Conservation (phyloP, 805 yeast species). For the Spathaspora girioi region DNA sequence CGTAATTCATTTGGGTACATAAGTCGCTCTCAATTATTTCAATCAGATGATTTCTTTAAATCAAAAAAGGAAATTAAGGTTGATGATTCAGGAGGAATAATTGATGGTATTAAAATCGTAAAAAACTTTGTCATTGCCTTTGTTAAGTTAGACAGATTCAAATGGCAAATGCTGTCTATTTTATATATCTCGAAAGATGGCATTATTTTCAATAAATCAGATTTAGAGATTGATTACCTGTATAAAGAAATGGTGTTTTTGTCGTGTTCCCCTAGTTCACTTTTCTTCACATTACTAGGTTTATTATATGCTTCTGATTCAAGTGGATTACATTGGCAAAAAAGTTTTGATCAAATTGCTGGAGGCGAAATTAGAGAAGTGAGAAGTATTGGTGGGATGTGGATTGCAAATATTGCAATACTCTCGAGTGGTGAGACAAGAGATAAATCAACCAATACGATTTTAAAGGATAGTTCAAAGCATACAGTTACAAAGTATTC, state of each 20-base stretch:
- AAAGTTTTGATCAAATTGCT: constrained; percentile 39
- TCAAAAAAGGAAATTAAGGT: constrained; percentile 23
- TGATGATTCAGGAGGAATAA: constrained; percentile 23
- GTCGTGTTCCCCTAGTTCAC: constrained; percentile 33
- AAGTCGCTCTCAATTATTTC: constrained; percentile 30
- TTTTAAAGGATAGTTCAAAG: constrained; percentile 16
- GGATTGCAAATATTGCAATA: constrained; percentile 44
- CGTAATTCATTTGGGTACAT: constrained; percentile 41
- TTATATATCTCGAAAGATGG: constrained; percentile 49
- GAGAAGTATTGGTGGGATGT: constrained; percentile 57
- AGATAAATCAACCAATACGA: constrained; percentile 20
- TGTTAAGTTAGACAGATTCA: constrained; percentile 42
- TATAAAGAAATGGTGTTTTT: constrained; percentile 36
- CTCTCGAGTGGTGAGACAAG: constrained; percentile 24
- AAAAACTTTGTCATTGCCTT: constrained; percentile 39
- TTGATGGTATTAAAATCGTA: constrained; percentile 34
- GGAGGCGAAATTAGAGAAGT: constrained; percentile 44
- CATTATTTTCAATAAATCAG: constrained; percentile 32
- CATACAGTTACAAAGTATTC: constrained; percentile 36
- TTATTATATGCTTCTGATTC: constrained; percentile 50
- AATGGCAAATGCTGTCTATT: constrained; percentile 29
- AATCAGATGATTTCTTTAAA: constrained; percentile 44
- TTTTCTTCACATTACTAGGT: constrained; percentile 25
- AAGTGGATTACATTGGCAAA: constrained; percentile 48
- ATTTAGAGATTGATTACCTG: constrained; percentile 32